Evolutionary conservation across 768 basidiomycete species (phyloP).

Genomic region (Russula dissimulans): DNA sequence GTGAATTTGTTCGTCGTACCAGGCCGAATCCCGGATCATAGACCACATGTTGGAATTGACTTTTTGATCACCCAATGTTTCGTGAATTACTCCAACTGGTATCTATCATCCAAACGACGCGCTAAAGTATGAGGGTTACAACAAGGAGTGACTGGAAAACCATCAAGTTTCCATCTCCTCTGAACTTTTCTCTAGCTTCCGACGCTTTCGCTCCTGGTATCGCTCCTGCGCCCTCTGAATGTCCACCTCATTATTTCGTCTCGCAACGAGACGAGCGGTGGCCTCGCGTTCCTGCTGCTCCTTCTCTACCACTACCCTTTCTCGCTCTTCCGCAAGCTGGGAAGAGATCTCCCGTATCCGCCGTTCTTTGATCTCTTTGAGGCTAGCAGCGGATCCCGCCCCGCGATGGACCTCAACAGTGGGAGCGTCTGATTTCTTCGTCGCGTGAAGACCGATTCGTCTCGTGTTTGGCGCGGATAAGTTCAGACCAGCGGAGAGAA

Average conservation of each 20-base stretch:
- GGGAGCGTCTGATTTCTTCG: slow-evolving; percentile 24
- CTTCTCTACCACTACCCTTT: slow-evolving; percentile 46
- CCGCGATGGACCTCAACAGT: slow-evolving; percentile 54
- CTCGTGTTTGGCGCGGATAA: slow-evolving; percentile 77
- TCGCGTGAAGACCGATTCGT: slow-evolving; percentile 41
- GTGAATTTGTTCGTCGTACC: no score
- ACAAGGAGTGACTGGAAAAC: not conserved
- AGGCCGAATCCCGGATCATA: no score
- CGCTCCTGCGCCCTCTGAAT: slow-evolving; percentile 67
- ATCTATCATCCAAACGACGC: not conserved
- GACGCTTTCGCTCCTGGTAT: slow-evolving; percentile 72
- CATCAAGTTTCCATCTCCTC: not conserved
- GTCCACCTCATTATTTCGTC: slow-evolving; percentile 67
- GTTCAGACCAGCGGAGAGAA: slow-evolving; percentile 88
- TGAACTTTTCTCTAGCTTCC: slow-evolving; percentile 44
- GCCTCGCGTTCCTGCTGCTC: slow-evolving; percentile 53
- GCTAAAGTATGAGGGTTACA: not conserved
- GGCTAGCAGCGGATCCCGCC: slow-evolving; percentile 72
- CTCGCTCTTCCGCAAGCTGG: slow-evolving; percentile 71
- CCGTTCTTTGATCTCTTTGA: slow-evolving; percentile 76
- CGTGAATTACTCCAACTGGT: not conserved
- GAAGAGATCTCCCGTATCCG: slow-evolving; percentile 65
- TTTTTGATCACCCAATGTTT: not conserved
- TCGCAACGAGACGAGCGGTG: slow-evolving; percentile 55
- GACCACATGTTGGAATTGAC: no score